Percentiles rank a stretch among this genome's conserved stretches.
Evolutionary conservation across 192 early-diverging fungal species (phyloP).

Genomic region (Gaertneriomyces sp.): DNA sequence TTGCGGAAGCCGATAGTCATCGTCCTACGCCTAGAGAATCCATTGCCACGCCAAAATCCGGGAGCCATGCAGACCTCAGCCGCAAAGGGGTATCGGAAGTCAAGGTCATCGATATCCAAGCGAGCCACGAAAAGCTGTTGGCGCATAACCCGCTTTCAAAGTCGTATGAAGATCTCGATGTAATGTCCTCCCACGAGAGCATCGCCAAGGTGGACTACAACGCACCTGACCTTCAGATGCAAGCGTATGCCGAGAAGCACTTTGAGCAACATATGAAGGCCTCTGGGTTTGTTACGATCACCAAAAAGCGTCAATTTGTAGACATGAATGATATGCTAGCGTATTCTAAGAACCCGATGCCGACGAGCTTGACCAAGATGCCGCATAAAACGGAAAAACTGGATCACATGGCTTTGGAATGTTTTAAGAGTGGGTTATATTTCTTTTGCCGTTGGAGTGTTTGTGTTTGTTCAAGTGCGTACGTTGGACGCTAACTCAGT

Average conservation of each 20-base stretch:
- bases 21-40: no score
- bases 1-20: no score
- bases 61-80: no score
- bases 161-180: no score
- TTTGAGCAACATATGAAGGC: slow-evolving; percentile 38
- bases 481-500: not conserved
- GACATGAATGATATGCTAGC: slow-evolving; percentile 38
- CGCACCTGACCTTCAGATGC: slow-evolving; percentile 26
- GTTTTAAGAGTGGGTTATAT: slow-evolving; percentile 31
- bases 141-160: slow-evolving; percentile 33
- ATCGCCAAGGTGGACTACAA: slow-evolving; percentile 36
- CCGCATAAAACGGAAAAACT: slow-evolving; percentile 27
- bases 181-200: slow-evolving; percentile 27
- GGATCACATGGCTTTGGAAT: slow-evolving; percentile 29
- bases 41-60: no score
- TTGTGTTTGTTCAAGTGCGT: not conserved
- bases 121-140: slow-evolving; percentile 27
- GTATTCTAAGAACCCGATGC: slow-evolving; percentile 33
- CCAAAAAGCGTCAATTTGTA: slow-evolving; percentile 22
- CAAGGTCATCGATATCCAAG: no score
- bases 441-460: not conserved
- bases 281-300: slow-evolving; percentile 23
- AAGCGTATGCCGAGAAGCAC: slow-evolving; percentile 37
- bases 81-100: no score
- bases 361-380: slow-evolving; percentile 30